Conservation (phyloP, 169 alveolate species). For the Eimeria tenella region DNA sequence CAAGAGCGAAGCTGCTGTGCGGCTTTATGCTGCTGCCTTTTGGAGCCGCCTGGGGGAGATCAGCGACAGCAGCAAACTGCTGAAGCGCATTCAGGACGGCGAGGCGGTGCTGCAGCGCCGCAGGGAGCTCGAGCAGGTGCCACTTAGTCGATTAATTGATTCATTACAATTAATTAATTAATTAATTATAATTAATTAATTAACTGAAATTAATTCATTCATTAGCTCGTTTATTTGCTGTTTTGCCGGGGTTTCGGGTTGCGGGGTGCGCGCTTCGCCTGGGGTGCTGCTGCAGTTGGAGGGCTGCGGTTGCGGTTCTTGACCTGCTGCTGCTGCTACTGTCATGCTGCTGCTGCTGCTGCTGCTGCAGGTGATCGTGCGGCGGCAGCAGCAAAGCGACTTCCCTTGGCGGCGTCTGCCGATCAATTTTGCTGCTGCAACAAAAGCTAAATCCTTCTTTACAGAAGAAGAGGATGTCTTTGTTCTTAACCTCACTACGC, state of each 20-base stretch:
- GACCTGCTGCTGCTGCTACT: slow-evolving; percentile 31
- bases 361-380: slow-evolving; percentile 78
- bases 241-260: not conserved
- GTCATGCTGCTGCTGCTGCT: not conserved
- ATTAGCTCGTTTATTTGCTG: not conserved
- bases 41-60: slow-evolving; percentile 83
- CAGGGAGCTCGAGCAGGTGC: slow-evolving; percentile 84
- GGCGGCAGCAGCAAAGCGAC: slow-evolving; percentile 78
- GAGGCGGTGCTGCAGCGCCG: slow-evolving; percentile 84
- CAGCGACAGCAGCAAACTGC: slow-evolving; percentile 84
- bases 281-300: not conserved
- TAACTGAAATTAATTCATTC: not conserved
- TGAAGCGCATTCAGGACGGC: slow-evolving; percentile 86
- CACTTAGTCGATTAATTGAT: not conserved
- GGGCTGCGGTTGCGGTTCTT: not conserved
- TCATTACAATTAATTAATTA: not conserved
- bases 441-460: slow-evolving; percentile 84
- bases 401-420: slow-evolving; percentile 87
- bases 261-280: not conserved
- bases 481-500: slow-evolving; percentile 84
- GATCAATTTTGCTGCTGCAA: slow-evolving; percentile 79
- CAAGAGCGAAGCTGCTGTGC: slow-evolving; percentile 82
- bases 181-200: not conserved
- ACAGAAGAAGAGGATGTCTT: slow-evolving; percentile 89
- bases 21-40: slow-evolving; percentile 80